phyloP scores from a whole-genome alignment of 1,284 basidiomycete genomes.

The Pseudozyma sp. region DNA sequence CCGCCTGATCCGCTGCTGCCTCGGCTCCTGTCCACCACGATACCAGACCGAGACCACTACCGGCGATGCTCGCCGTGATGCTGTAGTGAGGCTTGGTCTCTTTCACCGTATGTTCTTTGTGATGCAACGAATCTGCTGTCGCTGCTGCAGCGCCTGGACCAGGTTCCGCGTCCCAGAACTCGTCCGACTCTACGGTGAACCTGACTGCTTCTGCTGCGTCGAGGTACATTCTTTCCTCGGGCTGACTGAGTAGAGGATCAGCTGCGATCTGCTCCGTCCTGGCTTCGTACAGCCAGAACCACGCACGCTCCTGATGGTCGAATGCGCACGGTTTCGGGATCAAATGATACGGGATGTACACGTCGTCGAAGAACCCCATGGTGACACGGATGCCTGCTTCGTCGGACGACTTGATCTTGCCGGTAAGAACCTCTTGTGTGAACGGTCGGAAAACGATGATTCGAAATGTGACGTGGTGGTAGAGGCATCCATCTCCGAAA shows the following conservation, averaged over 20 bases:
- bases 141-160: constrained; percentile 73
- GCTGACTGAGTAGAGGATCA: constrained; percentile 43
- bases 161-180: constrained; percentile 91
- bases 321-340: constrained; percentile 82
- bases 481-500: constrained; percentile 93
- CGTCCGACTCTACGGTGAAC: constrained; percentile 85
- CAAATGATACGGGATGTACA: constrained; percentile 78
- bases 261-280: constrained; percentile 59
- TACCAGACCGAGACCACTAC: constrained; percentile 82
- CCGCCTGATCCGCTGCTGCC: constrained; percentile 53
- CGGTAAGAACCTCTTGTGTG: constrained; percentile 86
- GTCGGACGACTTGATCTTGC: constrained; percentile 79
- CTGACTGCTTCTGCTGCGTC: constrained; percentile 85
- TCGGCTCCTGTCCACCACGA: constrained; percentile 73
- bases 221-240: constrained; percentile 83
- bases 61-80: constrained; percentile 77
- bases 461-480: constrained; percentile 93
- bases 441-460: constrained; percentile 93
- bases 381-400: constrained; percentile 79
- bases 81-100: constrained; percentile 45
- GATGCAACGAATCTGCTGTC: constrained; percentile 11
- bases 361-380: constrained; percentile 92
- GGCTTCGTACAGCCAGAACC: constrained; percentile 70
- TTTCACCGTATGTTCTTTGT: constrained; percentile 34
- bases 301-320: constrained; percentile 69